A percentile compares a stretch with the other conserved stretches of the same genome.
Evolutionary conservation across 345 rosid species (phyloP).

Genomic region (Bruguiera sexangula): DNA sequence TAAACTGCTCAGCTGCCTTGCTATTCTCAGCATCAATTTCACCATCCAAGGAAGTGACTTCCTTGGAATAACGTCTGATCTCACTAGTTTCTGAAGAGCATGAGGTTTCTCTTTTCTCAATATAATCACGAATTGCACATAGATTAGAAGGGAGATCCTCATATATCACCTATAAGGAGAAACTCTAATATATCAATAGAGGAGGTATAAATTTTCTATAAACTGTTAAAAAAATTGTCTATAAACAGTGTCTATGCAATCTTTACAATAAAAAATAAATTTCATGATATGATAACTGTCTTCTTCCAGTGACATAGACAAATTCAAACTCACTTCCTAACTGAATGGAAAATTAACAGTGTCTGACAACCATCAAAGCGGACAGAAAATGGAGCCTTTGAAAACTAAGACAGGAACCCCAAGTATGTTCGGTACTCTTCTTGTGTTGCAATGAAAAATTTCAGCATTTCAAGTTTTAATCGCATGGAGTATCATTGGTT

Average conservation of each 20-base stretch:
- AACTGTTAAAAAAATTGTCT: background rate
- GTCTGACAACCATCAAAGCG: no score
- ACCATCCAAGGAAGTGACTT: slow-evolving; percentile 30
- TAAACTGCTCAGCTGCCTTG: slow-evolving; percentile 13
- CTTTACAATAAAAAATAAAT: background rate
- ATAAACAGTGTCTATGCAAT: background rate
- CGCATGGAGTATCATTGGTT: no score
- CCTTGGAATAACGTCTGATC: slow-evolving; percentile 30
- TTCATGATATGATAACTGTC: background rate
- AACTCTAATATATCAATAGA: slow-evolving; percentile 7
- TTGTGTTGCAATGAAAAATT: no score
- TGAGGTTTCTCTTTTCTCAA: slow-evolving; percentile 50
- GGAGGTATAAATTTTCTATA: background rate
- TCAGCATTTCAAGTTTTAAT: no score
- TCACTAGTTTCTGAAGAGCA: slow-evolving; percentile 41
- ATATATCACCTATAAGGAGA: slow-evolving; percentile 65
- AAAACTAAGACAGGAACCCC: no score
- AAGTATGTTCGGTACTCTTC: no score
- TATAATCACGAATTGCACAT: slow-evolving; percentile 85
- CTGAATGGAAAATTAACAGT: no score
- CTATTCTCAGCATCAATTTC: slow-evolving; percentile 15
- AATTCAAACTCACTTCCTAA: no score
- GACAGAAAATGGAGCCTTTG: no score
- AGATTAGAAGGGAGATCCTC: slow-evolving; percentile 97
- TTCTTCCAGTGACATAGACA: no score